Conservation (phyloP, 768 basidiomycete species). For the Kwoniella shandongensis region DNA sequence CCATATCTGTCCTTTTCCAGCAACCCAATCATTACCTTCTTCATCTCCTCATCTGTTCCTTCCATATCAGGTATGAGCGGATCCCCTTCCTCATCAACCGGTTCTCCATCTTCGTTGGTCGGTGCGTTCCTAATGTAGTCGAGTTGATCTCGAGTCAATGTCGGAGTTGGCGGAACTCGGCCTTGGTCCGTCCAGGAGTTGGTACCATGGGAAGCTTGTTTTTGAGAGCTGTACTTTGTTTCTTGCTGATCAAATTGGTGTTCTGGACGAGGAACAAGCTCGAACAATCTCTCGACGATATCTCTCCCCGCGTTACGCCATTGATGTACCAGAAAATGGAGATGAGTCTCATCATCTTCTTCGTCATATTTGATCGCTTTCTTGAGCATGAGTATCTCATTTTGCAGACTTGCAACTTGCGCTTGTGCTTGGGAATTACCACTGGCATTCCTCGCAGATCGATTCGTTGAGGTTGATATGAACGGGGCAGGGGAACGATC, state of each 20-base stretch:
- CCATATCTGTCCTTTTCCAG: not conserved
- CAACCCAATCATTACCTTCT: not conserved
- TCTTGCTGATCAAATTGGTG: too few relatives aligned
- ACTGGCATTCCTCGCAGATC: not conserved
- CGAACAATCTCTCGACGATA: conserved; percentile 44
- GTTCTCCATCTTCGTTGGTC: conserved; percentile 33
- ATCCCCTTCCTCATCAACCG: conserved; percentile 40
- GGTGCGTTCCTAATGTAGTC: conserved; percentile 16
- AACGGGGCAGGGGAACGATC: too few relatives aligned
- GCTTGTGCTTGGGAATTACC: conserved; percentile 4
- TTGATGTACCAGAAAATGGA: conserved; percentile 26
- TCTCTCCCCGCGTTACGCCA: conserved; percentile 47
- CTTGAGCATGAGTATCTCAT: conserved; percentile 23
- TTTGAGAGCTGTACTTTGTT: not conserved
- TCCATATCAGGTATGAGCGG: conserved; percentile 19
- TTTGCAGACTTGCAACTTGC: conserved; percentile 28
- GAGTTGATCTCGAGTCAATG: conserved; percentile 13
- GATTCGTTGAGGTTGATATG: not conserved
- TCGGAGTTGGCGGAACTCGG: not conserved
- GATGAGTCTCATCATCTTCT: conserved; percentile 35
- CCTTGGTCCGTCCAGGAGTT: not conserved
- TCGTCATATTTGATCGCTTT: conserved; percentile 37
- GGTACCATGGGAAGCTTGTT: not conserved
- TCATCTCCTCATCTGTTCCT: conserved; percentile 5
- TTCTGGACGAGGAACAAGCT: conserved; percentile 27